phyloP scores from a whole-genome alignment of 2,329 filamentous ascomycete genomes.

The Hypoxylon sp. region DNA sequence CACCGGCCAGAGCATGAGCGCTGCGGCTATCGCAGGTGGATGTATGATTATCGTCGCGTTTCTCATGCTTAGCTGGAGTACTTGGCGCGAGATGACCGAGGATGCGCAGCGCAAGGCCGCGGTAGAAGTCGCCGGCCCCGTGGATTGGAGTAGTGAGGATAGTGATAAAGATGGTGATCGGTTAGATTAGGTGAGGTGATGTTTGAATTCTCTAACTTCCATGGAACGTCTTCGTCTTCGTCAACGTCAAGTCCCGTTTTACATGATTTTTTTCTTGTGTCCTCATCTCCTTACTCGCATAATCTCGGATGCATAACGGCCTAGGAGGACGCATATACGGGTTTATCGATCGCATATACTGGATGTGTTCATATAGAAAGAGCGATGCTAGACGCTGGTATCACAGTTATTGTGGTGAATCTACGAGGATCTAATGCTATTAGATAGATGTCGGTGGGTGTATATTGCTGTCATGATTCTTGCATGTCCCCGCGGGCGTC shows the following conservation, averaged over 20 bases:
- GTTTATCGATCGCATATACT: neutral
- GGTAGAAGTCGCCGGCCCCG: constrained; percentile 41
- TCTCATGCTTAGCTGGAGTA: constrained; percentile 86
- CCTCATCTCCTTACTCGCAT: neutral
- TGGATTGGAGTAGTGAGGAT: constrained; percentile 58
- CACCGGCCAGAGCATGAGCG: constrained; percentile 78
- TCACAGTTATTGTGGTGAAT: constrained; percentile 7
- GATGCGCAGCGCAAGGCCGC: constrained; percentile 70
- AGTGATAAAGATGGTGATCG: constrained; percentile 53
- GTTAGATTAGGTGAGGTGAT: constrained; percentile 32
- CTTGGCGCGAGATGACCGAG: constrained; percentile 91
- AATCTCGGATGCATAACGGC: neutral
- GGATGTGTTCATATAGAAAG: constrained; percentile 11
- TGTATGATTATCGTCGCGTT: constrained; percentile 89
- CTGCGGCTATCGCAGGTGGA: constrained; percentile 82
- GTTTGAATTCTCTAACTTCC: no score
- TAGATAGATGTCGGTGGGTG: constrained; percentile 2
- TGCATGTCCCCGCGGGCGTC: neutral
- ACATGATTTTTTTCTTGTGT: no score
- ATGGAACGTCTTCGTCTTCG: no score
- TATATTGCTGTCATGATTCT: constrained; percentile 2
- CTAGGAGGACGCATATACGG: constrained; percentile 2
- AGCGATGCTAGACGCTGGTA: constrained; percentile 20
- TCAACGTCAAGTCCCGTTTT: no score
- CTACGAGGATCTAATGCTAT: constrained; percentile 8